phyloP scores from a whole-genome alignment of 768 basidiomycete species.

The Boletus rubropictus region DNA sequence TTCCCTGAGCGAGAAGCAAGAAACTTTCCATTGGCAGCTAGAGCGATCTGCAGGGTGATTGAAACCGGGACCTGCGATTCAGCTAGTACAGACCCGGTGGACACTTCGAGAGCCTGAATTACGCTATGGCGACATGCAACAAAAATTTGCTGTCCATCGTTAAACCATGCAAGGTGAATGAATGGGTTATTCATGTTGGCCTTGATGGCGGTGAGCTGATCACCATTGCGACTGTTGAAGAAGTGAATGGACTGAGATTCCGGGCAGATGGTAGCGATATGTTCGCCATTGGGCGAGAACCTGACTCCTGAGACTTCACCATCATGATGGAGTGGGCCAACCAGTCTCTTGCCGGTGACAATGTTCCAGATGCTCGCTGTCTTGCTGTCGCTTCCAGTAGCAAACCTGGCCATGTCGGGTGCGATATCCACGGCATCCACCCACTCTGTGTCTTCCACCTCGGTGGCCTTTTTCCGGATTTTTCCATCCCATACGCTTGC shows the following conservation, averaged over 20 bases:
- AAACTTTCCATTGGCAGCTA: not conserved
- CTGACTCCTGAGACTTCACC: not conserved
- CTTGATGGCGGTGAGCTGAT: not conserved
- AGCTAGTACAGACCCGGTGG: not conserved
- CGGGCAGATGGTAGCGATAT: not conserved
- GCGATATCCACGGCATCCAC: not conserved
- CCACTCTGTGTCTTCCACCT: not conserved
- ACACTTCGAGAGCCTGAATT: not conserved
- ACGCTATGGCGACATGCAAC: no score
- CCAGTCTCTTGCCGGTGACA: not conserved
- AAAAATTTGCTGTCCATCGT: not conserved
- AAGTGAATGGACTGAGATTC: not conserved
- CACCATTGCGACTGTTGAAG: not conserved
- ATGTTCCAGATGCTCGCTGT: not conserved
- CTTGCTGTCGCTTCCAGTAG: not conserved
- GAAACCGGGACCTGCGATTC: not conserved
- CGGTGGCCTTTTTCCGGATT: not conserved
- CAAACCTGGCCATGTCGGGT: not conserved
- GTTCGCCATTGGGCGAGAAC: not conserved
- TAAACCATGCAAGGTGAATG: not conserved
- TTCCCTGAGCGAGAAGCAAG: not conserved
- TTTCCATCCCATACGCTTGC: not conserved
- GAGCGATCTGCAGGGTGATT: not conserved
- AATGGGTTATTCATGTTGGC: not conserved
- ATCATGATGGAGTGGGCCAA: not conserved